Percentiles rank a stretch among this genome's conserved stretches.
Evolutionary conservation across 2,329 filamentous ascomycete genomes (phyloP).

Genomic region (Stagonosporopsis cucurbitacearum): DNA sequence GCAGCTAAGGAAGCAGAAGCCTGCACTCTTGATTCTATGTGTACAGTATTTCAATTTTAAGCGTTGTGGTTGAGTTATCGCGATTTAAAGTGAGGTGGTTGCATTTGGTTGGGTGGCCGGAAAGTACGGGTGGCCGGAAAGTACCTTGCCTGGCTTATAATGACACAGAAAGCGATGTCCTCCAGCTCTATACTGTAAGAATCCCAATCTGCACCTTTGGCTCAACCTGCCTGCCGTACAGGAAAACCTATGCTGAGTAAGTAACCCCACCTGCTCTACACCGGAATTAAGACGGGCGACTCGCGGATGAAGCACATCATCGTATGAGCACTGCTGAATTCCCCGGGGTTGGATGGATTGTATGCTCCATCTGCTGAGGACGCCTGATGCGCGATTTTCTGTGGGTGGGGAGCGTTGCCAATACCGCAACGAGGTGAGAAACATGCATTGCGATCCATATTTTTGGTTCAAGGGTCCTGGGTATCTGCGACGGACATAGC

Average conservation of each 20-base stretch:
- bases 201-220: not conserved
- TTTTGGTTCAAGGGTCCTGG: not conserved
- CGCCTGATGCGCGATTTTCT: too few relatives aligned
- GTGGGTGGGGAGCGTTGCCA: not conserved
- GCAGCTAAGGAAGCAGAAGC: too few relatives aligned
- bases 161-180: too few relatives aligned
- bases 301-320: not conserved
- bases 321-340: not conserved
- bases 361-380: not conserved
- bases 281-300: constrained; percentile 3
- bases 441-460: not conserved
- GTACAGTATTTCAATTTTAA: too few relatives aligned
- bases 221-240: not conserved
- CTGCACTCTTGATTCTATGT: too few relatives aligned
- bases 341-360: not conserved
- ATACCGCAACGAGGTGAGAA: not conserved
- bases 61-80: too few relatives aligned
- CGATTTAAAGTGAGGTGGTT: too few relatives aligned
- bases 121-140: too few relatives aligned
- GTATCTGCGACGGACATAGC: not conserved
- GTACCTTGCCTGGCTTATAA: too few relatives aligned
- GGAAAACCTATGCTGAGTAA: not conserved
- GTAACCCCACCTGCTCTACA: not conserved
- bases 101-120: too few relatives aligned
- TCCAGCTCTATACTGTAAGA: too few relatives aligned